Evolutionary conservation across 2,329 filamentous ascomycete species (phyloP).

Genomic region (Trichoderma sp.): DNA sequence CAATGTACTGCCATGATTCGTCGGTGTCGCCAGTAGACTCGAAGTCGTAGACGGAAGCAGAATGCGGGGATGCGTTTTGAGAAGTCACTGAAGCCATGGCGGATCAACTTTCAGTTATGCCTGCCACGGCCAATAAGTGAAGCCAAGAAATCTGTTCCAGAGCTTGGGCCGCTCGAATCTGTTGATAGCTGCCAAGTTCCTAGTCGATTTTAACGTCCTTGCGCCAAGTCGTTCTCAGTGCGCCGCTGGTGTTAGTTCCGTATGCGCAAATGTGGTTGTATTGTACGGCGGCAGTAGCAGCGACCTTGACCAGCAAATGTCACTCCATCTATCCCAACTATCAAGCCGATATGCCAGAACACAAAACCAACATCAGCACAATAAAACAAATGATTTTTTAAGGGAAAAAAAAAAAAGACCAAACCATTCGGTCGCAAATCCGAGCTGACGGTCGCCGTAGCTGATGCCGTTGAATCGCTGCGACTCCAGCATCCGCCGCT

Average conservation of each 20-base stretch:
- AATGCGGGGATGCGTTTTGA: conserved; percentile 42
- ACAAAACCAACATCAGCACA: neutral
- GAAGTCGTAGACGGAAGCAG: conserved; percentile 44
- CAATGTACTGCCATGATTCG: conserved; percentile 50
- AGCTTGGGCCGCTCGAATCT: neutral
- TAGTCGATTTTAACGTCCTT: neutral
- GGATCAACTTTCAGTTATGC: neutral
- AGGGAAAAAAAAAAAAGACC: neutral
- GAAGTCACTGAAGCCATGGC: conserved; percentile 45
- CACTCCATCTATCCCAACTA: conserved; percentile 1
- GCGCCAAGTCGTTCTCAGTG: neutral
- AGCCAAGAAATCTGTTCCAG: neutral
- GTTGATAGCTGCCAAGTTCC: neutral
- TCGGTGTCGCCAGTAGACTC: conserved; percentile 45
- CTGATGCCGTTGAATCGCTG: neutral
- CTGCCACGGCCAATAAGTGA: neutral
- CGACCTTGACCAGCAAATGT: neutral
- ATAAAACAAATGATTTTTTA: neutral
- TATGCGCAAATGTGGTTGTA: neutral
- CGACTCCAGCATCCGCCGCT: conserved; percentile 6
- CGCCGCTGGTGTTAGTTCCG: neutral
- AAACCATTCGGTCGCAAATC: neutral
- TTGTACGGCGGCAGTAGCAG: neutral
- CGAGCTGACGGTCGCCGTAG: neutral
- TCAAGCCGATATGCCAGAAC: neutral